Evolutionary conservation across 768 basidiomycete genomes (phyloP).

Genomic region (Leccinum subgranulosum): DNA sequence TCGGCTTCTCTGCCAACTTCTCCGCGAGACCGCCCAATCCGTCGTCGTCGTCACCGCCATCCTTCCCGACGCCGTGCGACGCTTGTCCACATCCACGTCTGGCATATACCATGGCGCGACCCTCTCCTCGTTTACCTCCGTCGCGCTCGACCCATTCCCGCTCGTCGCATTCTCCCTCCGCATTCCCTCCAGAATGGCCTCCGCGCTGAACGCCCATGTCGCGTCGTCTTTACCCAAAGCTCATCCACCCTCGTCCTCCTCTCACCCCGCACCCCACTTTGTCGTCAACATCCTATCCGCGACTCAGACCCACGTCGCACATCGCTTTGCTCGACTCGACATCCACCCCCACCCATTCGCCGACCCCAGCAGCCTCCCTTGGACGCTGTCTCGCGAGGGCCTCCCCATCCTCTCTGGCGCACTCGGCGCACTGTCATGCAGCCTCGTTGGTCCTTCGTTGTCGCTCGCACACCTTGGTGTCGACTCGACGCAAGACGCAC

Average conservation of each 20-base stretch:
- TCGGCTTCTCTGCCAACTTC: conserved; percentile 46
- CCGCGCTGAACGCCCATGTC: conserved; percentile 41
- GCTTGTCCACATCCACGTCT: neutral
- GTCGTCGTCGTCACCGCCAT: conserved; percentile 82
- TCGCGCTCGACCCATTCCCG: conserved; percentile 85
- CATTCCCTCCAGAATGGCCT: conserved; percentile 85
- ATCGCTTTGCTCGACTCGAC: conserved; percentile 72
- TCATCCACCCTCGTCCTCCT: neutral
- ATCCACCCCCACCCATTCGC: conserved; percentile 60
- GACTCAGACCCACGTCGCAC: conserved; percentile 57
- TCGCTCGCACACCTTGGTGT: conserved; percentile 55
- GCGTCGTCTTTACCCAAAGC: neutral
- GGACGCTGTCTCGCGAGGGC: conserved; percentile 47
- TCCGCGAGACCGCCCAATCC: conserved; percentile 79
- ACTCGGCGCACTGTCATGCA: conserved; percentile 73
- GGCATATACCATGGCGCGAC: conserved; percentile 80
- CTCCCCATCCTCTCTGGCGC: conserved; percentile 56
- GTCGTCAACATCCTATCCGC: conserved; percentile 80
- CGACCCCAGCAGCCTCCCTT: conserved; percentile 28
- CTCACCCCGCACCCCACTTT: conserved; percentile 43
- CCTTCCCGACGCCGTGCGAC: conserved; percentile 35
- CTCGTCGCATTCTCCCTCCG: conserved; percentile 88
- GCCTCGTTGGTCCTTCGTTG: conserved; percentile 56
- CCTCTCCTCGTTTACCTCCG: conserved; percentile 88
- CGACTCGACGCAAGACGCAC: neutral